Evolutionary conservation across 73 alveolate species (phyloP).

Genomic region (Effrenium voratum): DNA sequence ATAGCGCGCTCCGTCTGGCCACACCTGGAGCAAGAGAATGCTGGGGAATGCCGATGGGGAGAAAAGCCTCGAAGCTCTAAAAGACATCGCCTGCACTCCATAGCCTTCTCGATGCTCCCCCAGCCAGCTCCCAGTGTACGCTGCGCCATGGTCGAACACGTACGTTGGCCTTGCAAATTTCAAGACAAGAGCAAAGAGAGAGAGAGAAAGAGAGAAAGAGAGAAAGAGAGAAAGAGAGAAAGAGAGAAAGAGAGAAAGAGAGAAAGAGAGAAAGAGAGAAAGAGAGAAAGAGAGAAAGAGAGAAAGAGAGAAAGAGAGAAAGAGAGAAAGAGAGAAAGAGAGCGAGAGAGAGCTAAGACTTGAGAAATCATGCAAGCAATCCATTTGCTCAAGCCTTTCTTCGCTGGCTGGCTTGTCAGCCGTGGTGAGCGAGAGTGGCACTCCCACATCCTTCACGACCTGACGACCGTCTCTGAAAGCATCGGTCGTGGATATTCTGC

Average conservation of each 20-base stretch:
- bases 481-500: no score
- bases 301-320: no score
- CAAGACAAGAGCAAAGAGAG: no score
- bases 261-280: no score
- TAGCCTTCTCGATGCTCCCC: constrained; percentile 81
- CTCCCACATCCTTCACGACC: constrained; percentile 79
- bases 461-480: no score
- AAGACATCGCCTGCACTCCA: constrained; percentile 48
- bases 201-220: no score
- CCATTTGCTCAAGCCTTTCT: no score
- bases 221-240: no score
- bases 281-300: no score
- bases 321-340: not conserved
- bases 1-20: constrained; percentile 94
- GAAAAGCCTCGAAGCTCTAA: not conserved
- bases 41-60: not conserved
- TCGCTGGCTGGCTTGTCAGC: constrained; percentile 35
- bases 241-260: no score
- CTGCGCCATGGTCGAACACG: constrained; percentile 83
- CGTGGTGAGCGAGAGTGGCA: constrained; percentile 60
- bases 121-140: constrained; percentile 82
- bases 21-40: constrained; percentile 4
- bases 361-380: no score
- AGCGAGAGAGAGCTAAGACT: not conserved
- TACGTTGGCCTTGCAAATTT: constrained; percentile 92